phyloP scores from a whole-genome alignment of 345 rosid species.

The Sonneratia caseolaris region DNA sequence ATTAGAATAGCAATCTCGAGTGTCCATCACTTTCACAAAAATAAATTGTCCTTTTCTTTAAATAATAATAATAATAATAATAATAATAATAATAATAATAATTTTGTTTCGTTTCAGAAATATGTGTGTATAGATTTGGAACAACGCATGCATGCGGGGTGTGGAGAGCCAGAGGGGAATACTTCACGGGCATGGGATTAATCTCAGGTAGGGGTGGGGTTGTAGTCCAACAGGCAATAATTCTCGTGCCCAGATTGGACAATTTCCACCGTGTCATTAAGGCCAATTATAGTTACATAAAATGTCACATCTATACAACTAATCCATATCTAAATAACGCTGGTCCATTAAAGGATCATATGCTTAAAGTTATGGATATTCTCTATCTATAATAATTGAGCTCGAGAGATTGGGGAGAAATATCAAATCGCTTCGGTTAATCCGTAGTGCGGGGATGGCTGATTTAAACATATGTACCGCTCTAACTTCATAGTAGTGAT shows the following conservation, averaged over 20 bases:
- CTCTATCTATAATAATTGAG: too few relatives aligned
- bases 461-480: neutral
- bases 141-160: constrained; percentile 6
- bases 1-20: too few relatives aligned
- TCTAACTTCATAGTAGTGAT: neutral
- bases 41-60: neutral
- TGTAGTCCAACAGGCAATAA: neutral
- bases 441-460: too few relatives aligned
- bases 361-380: too few relatives aligned
- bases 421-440: too few relatives aligned
- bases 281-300: neutral
- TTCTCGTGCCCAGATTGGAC: neutral
- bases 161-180: constrained; percentile 1
- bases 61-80: neutral
- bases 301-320: neutral
- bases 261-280: neutral
- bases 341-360: too few relatives aligned
- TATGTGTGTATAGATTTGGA: neutral
- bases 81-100: neutral
- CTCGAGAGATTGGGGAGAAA: too few relatives aligned
- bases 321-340: too few relatives aligned
- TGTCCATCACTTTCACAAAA: too few relatives aligned
- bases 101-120: neutral
- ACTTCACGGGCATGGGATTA: constrained; percentile 2
- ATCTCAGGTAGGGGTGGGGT: neutral